Base-by-base conservation (phyloP, 768 basidiomycete genomes). In the Termitomyces sp. region DNA sequence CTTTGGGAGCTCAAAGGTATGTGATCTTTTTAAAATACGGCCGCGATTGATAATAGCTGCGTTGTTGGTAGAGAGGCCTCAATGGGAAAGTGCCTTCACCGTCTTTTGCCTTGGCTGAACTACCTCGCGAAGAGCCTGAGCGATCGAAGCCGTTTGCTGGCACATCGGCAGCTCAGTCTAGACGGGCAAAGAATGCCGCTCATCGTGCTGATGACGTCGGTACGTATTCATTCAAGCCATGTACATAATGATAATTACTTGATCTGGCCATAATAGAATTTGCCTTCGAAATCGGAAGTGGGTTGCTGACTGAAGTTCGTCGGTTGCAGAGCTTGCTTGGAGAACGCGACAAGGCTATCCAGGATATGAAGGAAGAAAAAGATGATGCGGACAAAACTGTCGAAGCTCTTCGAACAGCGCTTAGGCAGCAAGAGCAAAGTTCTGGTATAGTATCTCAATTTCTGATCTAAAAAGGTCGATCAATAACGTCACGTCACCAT, bases 251-350 rank as follows among this genome's bases (percentile, higher is more conserved):
- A 8, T n/a, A 52, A 58, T 51, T 58, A 56, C 52, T 53, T 50
- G 47, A 60, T 56, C 34, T n/a, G 41, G n/a, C 32, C 24, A 53
- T 60, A 62, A 66, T 73, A 90, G 96, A 97, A 75, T 98, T 98
- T 63, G 96, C 96, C 40, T 95, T 97, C 63, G 96, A 98, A 75
- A 98, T 98, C 54, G 95, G 96, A 7, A 94, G 91, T 60, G 89
- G 89, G 12, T 76, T 98, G 48, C 77, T 98, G 30, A 88, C 88
- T 8, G 96, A 98, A 73, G 93, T 98, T 45, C 79, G 95, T 44
- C 80, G 96, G 41, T 77, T 98, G 40, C 96, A 98, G 66, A 88
- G 87, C 55, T 78, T 98, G 56, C 82, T 98, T 41, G 88, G 82
- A 15, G 96, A 98, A 71, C 83, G 93, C 51, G 95, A 98, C 71